Evolutionary conservation across 805 yeast species (phyloP), one percentile per base, ranked within the genome.

Genomic region (Hanseniaspora pseudoguilliermondii): DNA sequence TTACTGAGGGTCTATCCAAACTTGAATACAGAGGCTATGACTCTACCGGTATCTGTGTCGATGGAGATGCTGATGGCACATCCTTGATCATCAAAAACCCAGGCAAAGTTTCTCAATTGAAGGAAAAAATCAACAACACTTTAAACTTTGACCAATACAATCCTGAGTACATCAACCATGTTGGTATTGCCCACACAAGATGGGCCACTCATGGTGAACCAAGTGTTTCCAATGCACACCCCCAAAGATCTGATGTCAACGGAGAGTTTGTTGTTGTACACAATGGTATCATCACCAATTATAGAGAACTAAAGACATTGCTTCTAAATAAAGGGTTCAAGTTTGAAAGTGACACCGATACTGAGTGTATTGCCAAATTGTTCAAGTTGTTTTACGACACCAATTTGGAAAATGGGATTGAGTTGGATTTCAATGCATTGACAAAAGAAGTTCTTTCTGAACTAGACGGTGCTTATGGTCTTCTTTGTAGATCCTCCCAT

Each of bases 131-230:
- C 61, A 74, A 71, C 35, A 61, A 68, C 23, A 65, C 69, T 23
- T 39, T 53, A 9, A 23, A 53, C 21, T 46, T 46, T 23, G 48
- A 53, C 6, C n/a, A 44, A 20, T 38, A 39, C 50, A 69, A 78
- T 47, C 77, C 82, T 57, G 79, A 84, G 64, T 89, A 87, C 66
- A 83, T 80, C 63, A 81, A 84, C 69, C 98, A 93, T 68, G 89
- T 83, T 59, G 98, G 96, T 67, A 93, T 93, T 69, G 97, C 98
- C 25, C 99, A 93, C 73, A 93, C 99, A 15, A 86, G 99, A 76
- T 93, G 99, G 99, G 99, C 99, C 52, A 93, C 99, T 40, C 99
- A 93, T 71, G 99, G 99, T 71, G 86, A 83, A 64, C 97, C 97
- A 57, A 81, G 80, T 61, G 80, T 77, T 59, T 64, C 70, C 59